Conservation (phyloP, 495 filamentous ascomycete genomes). For the Cladorrhinum samala region DNA sequence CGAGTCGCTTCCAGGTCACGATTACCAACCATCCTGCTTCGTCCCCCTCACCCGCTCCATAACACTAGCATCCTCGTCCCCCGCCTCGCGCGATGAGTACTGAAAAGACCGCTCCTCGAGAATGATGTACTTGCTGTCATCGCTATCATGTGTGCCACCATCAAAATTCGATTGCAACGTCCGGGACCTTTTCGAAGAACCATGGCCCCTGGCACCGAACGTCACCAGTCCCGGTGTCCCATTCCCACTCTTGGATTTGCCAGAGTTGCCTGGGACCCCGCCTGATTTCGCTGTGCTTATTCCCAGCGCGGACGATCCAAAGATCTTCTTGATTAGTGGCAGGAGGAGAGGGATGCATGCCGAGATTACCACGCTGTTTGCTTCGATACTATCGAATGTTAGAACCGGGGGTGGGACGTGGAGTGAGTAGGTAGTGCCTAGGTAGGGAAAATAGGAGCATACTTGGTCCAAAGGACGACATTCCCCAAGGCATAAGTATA, state of each 20-base stretch:
- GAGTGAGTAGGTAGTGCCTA: not conserved
- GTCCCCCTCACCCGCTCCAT: no score
- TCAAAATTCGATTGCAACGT: conserved; percentile 10
- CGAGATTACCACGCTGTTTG: conserved; percentile 19
- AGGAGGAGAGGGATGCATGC: conserved; percentile 21
- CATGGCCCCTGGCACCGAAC: no score
- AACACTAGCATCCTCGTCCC: not conserved
- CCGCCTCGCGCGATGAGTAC: conserved; percentile 8
- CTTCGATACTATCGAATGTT: conserved; percentile 17
- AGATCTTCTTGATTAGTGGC: conserved; percentile 20
- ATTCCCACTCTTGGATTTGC: not conserved
- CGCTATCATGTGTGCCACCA: conserved; percentile 9
- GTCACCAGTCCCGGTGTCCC: not conserved
- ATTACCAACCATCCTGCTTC: no score
- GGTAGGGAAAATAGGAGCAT: not conserved
- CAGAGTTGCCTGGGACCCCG: not conserved
- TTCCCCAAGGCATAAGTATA: conserved; percentile 22
- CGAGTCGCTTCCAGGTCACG: no score
- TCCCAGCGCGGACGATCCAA: conserved; percentile 11
- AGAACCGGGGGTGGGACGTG: not conserved
- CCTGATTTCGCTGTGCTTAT: conserved; percentile 1
- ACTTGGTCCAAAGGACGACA: conserved; percentile 25
- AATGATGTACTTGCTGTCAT: conserved; percentile 17
- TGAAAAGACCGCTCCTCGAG: conserved; percentile 19
- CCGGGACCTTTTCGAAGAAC: no score